phyloP scores from a whole-genome alignment of 1,284 basidiomycete species.

The Nidula niveotomentosa region DNA sequence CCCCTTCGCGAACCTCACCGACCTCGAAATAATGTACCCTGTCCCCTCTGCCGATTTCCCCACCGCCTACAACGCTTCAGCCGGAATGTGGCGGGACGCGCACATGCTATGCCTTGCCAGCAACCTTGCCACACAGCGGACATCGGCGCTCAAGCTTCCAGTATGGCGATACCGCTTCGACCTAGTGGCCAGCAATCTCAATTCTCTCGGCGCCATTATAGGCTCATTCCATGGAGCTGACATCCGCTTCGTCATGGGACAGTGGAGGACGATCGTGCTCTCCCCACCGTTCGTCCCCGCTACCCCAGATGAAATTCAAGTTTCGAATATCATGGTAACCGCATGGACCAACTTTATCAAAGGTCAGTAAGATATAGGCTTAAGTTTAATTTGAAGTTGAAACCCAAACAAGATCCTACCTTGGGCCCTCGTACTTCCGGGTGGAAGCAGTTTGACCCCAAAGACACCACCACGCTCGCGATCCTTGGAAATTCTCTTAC shows the following conservation, averaged over 20 bases:
- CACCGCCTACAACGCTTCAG: slow-evolving; percentile 28
- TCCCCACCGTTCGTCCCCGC: slow-evolving; percentile 30
- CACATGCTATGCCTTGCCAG: slow-evolving; percentile 45
- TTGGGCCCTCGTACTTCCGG: slow-evolving; percentile 22
- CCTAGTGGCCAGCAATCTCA: slow-evolving; percentile 38
- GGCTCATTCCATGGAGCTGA: slow-evolving; percentile 41
- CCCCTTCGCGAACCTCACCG: slow-evolving; percentile 25
- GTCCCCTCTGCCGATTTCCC: slow-evolving; percentile 25
- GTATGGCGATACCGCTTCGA: slow-evolving; percentile 45
- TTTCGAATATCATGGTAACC: slow-evolving; percentile 41
- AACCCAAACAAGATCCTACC: slow-evolving; percentile 17
- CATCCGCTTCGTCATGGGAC: slow-evolving; percentile 43
- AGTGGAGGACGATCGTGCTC: slow-evolving; percentile 25
- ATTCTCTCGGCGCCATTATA: slow-evolving; percentile 36
- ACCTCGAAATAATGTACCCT: slow-evolving; percentile 21
- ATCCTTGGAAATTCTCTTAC: slow-evolving; percentile 20
- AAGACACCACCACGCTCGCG: slow-evolving; percentile 21
- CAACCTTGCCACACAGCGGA: slow-evolving; percentile 37
- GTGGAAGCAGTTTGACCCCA: slow-evolving; percentile 22
- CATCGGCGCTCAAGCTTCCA: slow-evolving; percentile 27
- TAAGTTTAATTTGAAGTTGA: neutral
- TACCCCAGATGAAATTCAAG: slow-evolving; percentile 31
- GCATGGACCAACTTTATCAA: slow-evolving; percentile 48
- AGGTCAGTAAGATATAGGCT: slow-evolving; percentile 17
- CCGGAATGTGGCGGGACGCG: slow-evolving; percentile 42